phyloP scores from a whole-genome alignment of 1,284 basidiomycete genomes.

The Neotropicomus parvogracilis region DNA sequence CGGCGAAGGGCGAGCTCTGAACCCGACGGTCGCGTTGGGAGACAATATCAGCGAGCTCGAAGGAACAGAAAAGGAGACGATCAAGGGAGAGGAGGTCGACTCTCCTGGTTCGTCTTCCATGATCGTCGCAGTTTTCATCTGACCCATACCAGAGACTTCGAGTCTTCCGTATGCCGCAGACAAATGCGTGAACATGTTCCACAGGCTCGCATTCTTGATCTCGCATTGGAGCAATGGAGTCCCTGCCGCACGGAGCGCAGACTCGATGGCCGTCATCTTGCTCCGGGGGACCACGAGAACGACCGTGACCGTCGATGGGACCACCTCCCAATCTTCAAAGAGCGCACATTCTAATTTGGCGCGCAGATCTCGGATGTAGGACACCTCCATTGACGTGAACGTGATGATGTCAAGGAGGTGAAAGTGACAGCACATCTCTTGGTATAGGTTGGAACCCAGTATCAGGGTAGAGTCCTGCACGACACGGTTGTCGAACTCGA shows the following conservation, averaged over 20 bases:
- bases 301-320: slow-evolving; percentile 25
- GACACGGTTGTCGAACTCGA: slow-evolving; percentile 29
- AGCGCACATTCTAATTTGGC: slow-evolving; percentile 5
- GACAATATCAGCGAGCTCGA: slow-evolving; percentile 34
- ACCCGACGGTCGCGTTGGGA: slow-evolving; percentile 22
- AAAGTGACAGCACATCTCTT: slow-evolving; percentile 43
- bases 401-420: slow-evolving; percentile 32
- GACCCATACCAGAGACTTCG: slow-evolving; percentile 16
- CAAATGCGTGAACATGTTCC: slow-evolving; percentile 38
- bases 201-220: slow-evolving; percentile 17
- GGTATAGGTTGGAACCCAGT: slow-evolving; percentile 36
- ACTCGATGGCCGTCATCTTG: slow-evolving; percentile 15
- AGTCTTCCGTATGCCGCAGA: slow-evolving; percentile 38
- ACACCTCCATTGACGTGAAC: slow-evolving; percentile 20
- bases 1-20: slow-evolving; percentile 33
- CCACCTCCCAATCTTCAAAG: slow-evolving; percentile 21
- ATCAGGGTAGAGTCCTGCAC: slow-evolving; percentile 32
- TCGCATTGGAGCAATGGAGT: slow-evolving; percentile 41
- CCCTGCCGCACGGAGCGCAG: slow-evolving; percentile 21
- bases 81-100: slow-evolving; percentile 33
- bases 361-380: slow-evolving; percentile 13
- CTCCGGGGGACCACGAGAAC: slow-evolving; percentile 25
- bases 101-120: slow-evolving; percentile 36
- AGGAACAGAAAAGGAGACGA: slow-evolving; percentile 39
- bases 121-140: slow-evolving; percentile 26